Evolutionary conservation across 192 early-diverging fungal species (phyloP).

Genomic region (Phlyctochytrium bullatum): DNA sequence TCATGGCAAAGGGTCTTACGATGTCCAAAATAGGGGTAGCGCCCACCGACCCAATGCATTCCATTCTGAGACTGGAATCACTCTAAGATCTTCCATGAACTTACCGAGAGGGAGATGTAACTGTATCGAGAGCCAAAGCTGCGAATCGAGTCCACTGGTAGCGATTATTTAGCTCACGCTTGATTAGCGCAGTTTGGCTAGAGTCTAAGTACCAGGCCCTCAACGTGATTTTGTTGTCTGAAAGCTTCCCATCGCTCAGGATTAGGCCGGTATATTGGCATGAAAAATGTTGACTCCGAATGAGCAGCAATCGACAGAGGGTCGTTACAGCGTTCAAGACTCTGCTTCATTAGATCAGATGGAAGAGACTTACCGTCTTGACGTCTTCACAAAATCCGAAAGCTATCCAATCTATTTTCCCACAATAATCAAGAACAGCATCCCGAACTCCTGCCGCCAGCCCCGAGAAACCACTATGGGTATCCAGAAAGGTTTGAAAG

Average conservation of each 20-base stretch:
- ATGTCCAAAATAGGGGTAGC: no score
- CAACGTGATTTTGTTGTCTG: no score
- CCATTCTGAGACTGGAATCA: no score
- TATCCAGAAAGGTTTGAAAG: conserved; percentile 44
- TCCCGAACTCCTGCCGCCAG: conserved; percentile 30
- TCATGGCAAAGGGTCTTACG: background rate
- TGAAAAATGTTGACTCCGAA: background rate
- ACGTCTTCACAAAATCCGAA: conserved; percentile 37
- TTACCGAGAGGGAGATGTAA: background rate
- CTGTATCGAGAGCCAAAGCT: background rate
- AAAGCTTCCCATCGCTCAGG: background rate
- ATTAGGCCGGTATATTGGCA: background rate
- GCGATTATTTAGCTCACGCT: background rate
- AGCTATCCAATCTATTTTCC: conserved; percentile 36
- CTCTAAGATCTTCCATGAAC: no score
- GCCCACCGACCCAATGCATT: no score
- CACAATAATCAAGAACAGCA: conserved; percentile 36
- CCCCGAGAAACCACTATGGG: conserved; percentile 42
- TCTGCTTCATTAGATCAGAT: background rate
- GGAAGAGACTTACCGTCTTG: background rate
- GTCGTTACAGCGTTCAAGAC: background rate
- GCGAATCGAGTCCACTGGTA: background rate
- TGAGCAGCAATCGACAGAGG: background rate
- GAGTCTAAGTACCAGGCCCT: no score
- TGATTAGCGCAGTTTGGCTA: no score